These are phyloP conservation scores for Vinca major DNA, from an alignment of 305 asterid genomes.

Conservation along the genomic window DNA sequence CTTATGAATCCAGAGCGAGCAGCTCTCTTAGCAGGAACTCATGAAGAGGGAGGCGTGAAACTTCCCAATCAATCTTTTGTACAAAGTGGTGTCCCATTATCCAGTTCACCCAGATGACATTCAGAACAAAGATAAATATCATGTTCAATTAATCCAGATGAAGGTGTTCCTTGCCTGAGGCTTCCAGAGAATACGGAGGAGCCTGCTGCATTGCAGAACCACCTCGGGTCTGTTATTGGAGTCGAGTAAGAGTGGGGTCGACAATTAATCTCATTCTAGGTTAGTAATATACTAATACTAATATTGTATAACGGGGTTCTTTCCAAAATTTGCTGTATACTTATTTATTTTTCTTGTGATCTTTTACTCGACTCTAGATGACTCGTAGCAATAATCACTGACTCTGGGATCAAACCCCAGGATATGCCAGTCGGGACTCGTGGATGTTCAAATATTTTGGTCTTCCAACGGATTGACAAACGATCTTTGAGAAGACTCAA, in stretches of 20 bases:
- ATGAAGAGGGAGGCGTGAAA: constrained; percentile 13
- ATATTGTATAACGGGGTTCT: constrained; percentile 12
- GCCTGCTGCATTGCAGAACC: constrained; percentile 13
- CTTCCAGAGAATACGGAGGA: constrained; percentile 8
- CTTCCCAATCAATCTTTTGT: constrained; percentile 19
- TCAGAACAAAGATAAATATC: constrained; percentile 14
- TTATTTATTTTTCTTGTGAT: not conserved
- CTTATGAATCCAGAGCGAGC: constrained; percentile 72
- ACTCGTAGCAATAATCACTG: constrained; percentile 2
- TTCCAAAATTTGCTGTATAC: not conserved
- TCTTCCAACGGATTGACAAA: constrained; percentile 5
- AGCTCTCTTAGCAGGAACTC: constrained; percentile 40
- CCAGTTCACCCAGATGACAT: constrained; percentile 35
- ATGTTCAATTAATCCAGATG: not conserved
- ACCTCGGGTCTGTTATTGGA: constrained; percentile 15
- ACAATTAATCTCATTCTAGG: constrained; percentile 29
- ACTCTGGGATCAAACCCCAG: not conserved
- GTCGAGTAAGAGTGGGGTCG: constrained; percentile 5
- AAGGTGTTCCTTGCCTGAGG: constrained; percentile 8
- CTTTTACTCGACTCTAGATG: constrained; percentile 14
- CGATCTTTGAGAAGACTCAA: constrained; percentile 6
- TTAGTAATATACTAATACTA: constrained; percentile 13
- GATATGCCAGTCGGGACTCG: constrained; percentile 1
- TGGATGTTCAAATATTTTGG: constrained; percentile 5
- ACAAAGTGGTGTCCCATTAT: constrained; percentile 18